Percentiles rank a stretch among this genome's conserved stretches.
These are phyloP conservation scores for Calonectria pteridis DNA, from an alignment of 2,329 filamentous ascomycete species.

Conservation along the genomic window DNA sequence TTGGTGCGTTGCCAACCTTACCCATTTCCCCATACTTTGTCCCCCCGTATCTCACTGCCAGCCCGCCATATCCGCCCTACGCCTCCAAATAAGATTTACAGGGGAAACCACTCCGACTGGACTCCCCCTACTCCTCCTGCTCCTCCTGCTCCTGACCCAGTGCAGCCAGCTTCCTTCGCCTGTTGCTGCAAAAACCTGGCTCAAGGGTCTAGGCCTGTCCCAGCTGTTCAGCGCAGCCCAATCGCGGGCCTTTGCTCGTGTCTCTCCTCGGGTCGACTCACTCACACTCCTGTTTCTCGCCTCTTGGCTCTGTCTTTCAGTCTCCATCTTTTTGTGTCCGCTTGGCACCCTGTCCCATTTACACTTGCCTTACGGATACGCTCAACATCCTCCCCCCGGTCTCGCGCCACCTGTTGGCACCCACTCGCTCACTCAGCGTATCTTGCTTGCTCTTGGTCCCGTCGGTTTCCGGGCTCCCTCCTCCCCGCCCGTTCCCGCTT, in stretches of 20 bases:
- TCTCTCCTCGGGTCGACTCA: slow-evolving; percentile 16
- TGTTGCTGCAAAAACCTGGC: neutral
- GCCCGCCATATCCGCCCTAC: neutral
- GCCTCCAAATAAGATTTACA: slow-evolving; percentile 4
- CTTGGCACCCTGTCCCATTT: slow-evolving; percentile 16
- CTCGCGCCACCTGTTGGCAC: slow-evolving; percentile 24
- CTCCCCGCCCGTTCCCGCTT: slow-evolving; percentile 26
- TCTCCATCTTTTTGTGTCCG: slow-evolving; percentile 14
- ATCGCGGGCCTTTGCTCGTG: neutral
- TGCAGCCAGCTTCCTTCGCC: neutral
- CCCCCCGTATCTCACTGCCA: neutral
- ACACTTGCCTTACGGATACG: slow-evolving; percentile 9
- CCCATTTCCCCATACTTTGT: slow-evolving; percentile 11
- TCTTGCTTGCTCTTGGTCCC: slow-evolving; percentile 14
- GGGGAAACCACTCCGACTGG: neutral
- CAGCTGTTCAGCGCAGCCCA: neutral
- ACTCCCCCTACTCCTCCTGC: neutral
- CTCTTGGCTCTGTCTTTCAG: slow-evolving; percentile 1
- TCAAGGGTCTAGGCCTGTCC: neutral
- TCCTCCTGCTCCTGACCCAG: neutral
- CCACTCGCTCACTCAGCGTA: slow-evolving; percentile 10
- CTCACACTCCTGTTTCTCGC: slow-evolving; percentile 16
- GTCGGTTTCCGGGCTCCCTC: slow-evolving; percentile 25
- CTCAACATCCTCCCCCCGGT: slow-evolving; percentile 8
- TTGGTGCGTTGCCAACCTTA: slow-evolving; percentile 12